Base-by-base conservation (phyloP, 371 early-diverging fungal genomes). In the Haplosporangium sp. region DNA sequence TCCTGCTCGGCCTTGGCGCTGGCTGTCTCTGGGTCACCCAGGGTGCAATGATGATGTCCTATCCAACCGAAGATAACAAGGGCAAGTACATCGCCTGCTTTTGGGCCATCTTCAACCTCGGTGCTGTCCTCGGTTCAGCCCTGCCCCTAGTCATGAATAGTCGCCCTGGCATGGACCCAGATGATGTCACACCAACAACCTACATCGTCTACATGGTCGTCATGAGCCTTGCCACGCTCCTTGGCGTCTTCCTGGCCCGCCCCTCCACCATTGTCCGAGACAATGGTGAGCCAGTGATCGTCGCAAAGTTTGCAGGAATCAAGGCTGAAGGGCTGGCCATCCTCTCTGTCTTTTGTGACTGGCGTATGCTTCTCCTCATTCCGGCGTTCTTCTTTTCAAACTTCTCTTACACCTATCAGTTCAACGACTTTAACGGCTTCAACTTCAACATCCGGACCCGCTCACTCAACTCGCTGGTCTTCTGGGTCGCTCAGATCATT, bases 41-140 rank as follows among this genome's bases (percentile, higher is more conserved):
- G 69, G 94, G 94, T 38, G 90, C 92, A 74, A 91, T 95, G 73
- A 92, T 93, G 90, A 87, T 93, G 82, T 90, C 93, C 42, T 94
- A 95, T 72, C 94, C 95, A 10, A 84, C 85, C 18, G 94, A 94
- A 67, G 81, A 86, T 47, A 89, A 91, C 51, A 94, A 94, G 81
- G 94, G 93, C 47, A 87, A 86, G 57, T 94, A 85, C 68, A 92
- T 95, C 46, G 87, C 92, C 18, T 84, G 89, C 38, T 95, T 95
- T 83, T 95, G 94, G 94, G 84, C 89, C 68, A 88, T 94, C 61
- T 94, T 93, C 79, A 95, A 94, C 82, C 59, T 83, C 53, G 84
- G 80, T 38, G 80, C 80, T 29, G 86, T 91, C 61, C 67, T 94
- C 11, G 95, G 95, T 41, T 89, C 91, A 12, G 73, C 92, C 40